phyloP scores from a whole-genome alignment of 2,329 filamentous ascomycete genomes.

The Xylaria sp. region DNA sequence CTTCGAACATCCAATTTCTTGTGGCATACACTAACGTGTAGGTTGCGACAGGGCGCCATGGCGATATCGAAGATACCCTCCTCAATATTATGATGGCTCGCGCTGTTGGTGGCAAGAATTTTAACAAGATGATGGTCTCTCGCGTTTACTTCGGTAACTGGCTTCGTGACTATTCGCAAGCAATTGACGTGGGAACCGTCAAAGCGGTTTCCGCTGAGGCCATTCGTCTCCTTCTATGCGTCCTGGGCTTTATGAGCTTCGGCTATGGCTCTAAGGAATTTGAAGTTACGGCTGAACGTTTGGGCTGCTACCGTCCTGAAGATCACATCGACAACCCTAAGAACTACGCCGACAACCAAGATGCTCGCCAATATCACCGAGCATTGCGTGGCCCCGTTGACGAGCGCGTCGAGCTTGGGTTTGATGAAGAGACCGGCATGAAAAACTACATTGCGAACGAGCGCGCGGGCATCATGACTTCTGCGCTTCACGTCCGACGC shows the following conservation, averaged over 20 bases:
- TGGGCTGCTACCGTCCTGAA: constrained; percentile 83
- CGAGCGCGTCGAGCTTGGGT: constrained; percentile 78
- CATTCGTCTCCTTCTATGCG: constrained; percentile 87
- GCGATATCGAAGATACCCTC: constrained; percentile 92
- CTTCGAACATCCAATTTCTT: background rate
- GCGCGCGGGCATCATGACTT: constrained; percentile 79
- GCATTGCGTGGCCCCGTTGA: constrained; percentile 85
- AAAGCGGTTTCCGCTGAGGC: constrained; percentile 91
- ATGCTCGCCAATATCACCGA: constrained; percentile 83
- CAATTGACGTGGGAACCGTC: constrained; percentile 90
- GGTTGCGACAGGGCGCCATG: constrained; percentile 73
- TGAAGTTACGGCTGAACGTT: constrained; percentile 80
- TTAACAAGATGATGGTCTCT: constrained; percentile 86
- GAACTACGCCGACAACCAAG: constrained; percentile 88
- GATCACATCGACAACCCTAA: constrained; percentile 84
- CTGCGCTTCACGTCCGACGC: constrained; percentile 77
- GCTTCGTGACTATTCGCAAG: constrained; percentile 92
- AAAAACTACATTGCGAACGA: constrained; percentile 98
- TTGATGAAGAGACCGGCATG: constrained; percentile 80
- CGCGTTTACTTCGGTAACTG: constrained; percentile 97
- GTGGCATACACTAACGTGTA: constrained; percentile 33
- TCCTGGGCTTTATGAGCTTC: constrained; percentile 90
- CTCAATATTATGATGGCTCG: constrained; percentile 72
- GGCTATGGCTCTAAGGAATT: constrained; percentile 86
- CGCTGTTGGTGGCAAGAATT: constrained; percentile 75